Conservation (phyloP, 108 stramenopile species). For the Nitzschia inconspicua region DNA sequence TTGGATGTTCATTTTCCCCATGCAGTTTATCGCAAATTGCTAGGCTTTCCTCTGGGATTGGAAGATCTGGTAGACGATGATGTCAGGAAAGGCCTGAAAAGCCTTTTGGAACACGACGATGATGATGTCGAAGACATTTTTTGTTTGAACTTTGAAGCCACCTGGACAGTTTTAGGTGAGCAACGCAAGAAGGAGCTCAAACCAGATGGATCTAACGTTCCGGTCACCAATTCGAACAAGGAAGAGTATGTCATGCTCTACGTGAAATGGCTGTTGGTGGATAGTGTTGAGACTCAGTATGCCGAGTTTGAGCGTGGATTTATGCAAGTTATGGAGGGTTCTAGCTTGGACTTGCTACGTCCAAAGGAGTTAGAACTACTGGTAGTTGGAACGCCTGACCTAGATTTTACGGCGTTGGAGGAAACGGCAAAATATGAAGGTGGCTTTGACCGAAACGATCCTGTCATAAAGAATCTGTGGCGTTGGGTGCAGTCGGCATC, state of each 20-base stretch:
- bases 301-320: constrained; percentile 77
- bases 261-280: constrained; percentile 80
- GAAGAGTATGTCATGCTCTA: constrained; percentile 88
- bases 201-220: constrained; percentile 71
- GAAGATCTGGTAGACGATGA: constrained; percentile 89
- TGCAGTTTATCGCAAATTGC: constrained; percentile 86
- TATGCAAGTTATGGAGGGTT: constrained; percentile 63
- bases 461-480: constrained; percentile 75
- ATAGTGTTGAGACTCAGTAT: constrained; percentile 71
- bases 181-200: constrained; percentile 71
- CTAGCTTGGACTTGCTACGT: constrained; percentile 65
- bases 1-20: constrained; percentile 85
- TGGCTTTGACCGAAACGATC: constrained; percentile 57
- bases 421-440: constrained; percentile 76
- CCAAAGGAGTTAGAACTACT: constrained; percentile 89
- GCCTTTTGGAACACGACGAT: constrained; percentile 79
- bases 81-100: constrained; percentile 66
- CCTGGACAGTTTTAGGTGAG: constrained; percentile 71
- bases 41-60: constrained; percentile 60
- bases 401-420: constrained; percentile 84
- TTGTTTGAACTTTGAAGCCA: constrained; percentile 71
- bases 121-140: constrained; percentile 89
- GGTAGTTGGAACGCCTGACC: constrained; percentile 77
- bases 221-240: constrained; percentile 78
- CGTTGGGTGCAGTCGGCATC: constrained; percentile 50